phyloP scores from a whole-genome alignment of 257 asterid species.

The Solanum commersonii region DNA sequence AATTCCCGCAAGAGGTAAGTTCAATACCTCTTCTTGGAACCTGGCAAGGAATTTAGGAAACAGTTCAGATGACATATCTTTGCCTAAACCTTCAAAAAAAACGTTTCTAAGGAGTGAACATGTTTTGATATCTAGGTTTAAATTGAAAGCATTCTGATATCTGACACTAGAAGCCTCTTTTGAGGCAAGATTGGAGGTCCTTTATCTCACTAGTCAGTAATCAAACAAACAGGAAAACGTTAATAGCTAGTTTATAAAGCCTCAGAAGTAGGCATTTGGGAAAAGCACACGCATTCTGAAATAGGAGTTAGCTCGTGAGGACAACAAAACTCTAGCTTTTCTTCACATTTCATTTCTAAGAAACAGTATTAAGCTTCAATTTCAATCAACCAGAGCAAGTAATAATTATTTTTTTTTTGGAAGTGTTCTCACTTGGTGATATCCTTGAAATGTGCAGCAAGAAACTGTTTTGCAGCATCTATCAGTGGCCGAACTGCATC shows the following conservation, averaged over 20 bases:
- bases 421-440: background rate
- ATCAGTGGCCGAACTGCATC: constrained; percentile 1
- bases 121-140: background rate
- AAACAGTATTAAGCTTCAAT: background rate
- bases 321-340: background rate
- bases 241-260: background rate
- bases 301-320: background rate
- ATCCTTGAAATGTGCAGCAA: constrained; percentile 9
- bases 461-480: constrained; percentile 7
- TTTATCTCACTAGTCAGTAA: background rate
- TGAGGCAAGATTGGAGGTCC: background rate
- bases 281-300: background rate
- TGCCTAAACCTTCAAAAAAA: background rate
- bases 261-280: background rate
- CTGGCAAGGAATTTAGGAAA: background rate
- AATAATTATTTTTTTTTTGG: background rate
- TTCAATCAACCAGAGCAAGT: background rate
- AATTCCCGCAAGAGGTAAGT: constrained; percentile 8
- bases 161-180: background rate
- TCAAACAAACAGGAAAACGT: background rate
- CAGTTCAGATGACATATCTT: background rate
- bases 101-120: background rate
- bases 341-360: background rate
- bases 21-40: constrained; percentile 8
- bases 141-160: background rate